Evolutionary conservation across 1,139 yeast species (phyloP).

Genomic region (Yamadazyma sp.): DNA sequence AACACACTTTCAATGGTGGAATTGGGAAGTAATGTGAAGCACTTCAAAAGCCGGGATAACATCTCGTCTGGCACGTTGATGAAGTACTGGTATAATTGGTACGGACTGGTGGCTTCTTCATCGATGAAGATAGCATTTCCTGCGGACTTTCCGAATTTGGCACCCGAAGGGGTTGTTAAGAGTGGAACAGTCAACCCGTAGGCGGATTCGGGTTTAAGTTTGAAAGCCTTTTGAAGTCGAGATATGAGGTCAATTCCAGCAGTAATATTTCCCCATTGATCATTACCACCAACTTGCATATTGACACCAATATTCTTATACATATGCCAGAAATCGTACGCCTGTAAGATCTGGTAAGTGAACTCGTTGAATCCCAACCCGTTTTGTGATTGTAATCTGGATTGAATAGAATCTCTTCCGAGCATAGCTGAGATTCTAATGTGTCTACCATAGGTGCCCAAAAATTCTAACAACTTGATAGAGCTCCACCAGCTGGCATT

Average conservation of each 20-base stretch:
- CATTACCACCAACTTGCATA: conserved; percentile 93
- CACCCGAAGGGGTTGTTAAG: conserved; percentile 85
- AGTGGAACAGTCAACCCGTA: conserved; percentile 90
- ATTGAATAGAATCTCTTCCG: conserved; percentile 82
- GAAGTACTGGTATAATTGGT: conserved; percentile 82
- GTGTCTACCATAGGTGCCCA: conserved; percentile 74
- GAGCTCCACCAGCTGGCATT: conserved; percentile 87
- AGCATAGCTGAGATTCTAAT: conserved; percentile 87
- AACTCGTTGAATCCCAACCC: conserved; percentile 95
- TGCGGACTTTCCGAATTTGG: conserved; percentile 94
- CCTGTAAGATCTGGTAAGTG: conserved; percentile 88
- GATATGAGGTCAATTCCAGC: conserved; percentile 91
- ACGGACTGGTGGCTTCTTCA: conserved; percentile 68
- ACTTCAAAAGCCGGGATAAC: conserved; percentile 64
- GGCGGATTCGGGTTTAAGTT: conserved; percentile 23
- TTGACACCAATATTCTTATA: conserved; percentile 58
- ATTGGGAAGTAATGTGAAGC: conserved; percentile 77
- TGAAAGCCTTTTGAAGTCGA: conserved; percentile 43
- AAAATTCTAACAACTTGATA: conserved; percentile 71
- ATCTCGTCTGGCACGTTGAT: conserved; percentile 79
- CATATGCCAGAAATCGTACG: conserved; percentile 89
- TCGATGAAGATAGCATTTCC: conserved; percentile 95
- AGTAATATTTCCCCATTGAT: conserved; percentile 97
- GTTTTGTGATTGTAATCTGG: conserved; percentile 61
- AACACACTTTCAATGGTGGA: conserved; percentile 54